A percentile compares a stretch with the other conserved stretches of the same genome.
Conservation (phyloP, 108 stramenopile species). For the Fistulifera solaris region DNA sequence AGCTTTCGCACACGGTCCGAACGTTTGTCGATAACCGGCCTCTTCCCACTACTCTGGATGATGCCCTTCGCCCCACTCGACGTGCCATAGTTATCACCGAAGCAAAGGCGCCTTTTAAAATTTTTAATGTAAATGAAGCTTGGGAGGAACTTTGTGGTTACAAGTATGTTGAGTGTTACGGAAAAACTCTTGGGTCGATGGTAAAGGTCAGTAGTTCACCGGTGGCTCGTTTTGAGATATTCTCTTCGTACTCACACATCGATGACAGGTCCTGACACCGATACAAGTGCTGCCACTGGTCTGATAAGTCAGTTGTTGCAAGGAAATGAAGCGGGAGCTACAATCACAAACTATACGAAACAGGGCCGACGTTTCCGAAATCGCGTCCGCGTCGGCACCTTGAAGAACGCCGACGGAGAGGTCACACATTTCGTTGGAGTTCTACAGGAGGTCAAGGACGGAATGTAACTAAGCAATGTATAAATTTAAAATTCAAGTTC, state of each 20-base stretch:
- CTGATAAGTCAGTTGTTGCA: conserved; percentile 36
- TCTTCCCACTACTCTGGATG: conserved; percentile 29
- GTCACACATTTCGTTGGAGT: conserved; percentile 67
- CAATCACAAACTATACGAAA: conserved; percentile 70
- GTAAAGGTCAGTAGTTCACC: conserved; percentile 37
- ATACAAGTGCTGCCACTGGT: conserved; percentile 33
- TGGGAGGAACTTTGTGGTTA: conserved; percentile 74
- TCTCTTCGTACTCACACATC: no score
- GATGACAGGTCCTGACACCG: conserved; percentile 33
- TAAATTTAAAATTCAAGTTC: no score
- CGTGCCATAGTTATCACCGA: conserved; percentile 70
- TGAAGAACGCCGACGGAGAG: conserved; percentile 40
- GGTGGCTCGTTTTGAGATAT: no score
- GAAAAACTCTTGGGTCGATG: conserved; percentile 40
- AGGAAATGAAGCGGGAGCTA: conserved; percentile 55
- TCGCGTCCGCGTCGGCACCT: conserved; percentile 49
- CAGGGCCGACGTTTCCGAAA: conserved; percentile 54
- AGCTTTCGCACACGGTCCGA: neutral
- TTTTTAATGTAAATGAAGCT: conserved; percentile 56
- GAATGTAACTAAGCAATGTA: neutral
- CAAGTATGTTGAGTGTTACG: conserved; percentile 39
- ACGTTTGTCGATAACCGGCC: conserved; percentile 2
- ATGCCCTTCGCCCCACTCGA: conserved; percentile 17
- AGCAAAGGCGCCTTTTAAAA: conserved; percentile 38
- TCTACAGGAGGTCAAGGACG: conserved; percentile 41